Evolutionary conservation across 192 early-diverging fungal species (phyloP).

Genomic region (Entomortierella beljakovae): DNA sequence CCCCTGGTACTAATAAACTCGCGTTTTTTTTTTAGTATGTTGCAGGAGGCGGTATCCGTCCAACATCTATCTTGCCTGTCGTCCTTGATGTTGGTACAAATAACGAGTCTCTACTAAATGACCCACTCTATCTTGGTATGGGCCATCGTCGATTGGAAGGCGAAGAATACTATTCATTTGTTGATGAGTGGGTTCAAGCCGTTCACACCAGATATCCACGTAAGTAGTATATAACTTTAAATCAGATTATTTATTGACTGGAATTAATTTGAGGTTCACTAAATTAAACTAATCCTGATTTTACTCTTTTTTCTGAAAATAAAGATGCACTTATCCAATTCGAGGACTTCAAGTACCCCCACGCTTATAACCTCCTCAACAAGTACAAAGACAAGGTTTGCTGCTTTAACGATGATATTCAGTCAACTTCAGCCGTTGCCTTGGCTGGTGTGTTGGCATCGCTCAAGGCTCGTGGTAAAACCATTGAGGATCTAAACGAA

Average conservation of each 20-base stretch:
- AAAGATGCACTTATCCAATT: conserved; percentile 90
- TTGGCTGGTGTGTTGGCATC: conserved; percentile 94
- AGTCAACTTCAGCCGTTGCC: conserved; percentile 96
- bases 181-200: conserved; percentile 67
- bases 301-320: background rate
- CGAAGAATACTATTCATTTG: conserved; percentile 64
- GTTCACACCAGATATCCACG: conserved; percentile 66
- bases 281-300: background rate
- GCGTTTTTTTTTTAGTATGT: conserved; percentile 75
- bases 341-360: conserved; percentile 82
- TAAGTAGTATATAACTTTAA: conserved; percentile 46
- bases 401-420: conserved; percentile 97
- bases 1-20: background rate
- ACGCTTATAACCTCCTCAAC: conserved; percentile 85
- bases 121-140: conserved; percentile 91
- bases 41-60: conserved; percentile 88
- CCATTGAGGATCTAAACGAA: conserved; percentile 68
- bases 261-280: background rate
- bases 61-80: conserved; percentile 88
- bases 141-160: conserved; percentile 73
- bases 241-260: too few relatives aligned
- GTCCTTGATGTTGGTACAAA: conserved; percentile 94
- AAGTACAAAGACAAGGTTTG: conserved; percentile 81
- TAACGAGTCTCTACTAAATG: conserved; percentile 80
- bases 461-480: conserved; percentile 63